Evolutionary conservation across 805 yeast species (phyloP).

Genomic region (Candida palmyrensis): DNA sequence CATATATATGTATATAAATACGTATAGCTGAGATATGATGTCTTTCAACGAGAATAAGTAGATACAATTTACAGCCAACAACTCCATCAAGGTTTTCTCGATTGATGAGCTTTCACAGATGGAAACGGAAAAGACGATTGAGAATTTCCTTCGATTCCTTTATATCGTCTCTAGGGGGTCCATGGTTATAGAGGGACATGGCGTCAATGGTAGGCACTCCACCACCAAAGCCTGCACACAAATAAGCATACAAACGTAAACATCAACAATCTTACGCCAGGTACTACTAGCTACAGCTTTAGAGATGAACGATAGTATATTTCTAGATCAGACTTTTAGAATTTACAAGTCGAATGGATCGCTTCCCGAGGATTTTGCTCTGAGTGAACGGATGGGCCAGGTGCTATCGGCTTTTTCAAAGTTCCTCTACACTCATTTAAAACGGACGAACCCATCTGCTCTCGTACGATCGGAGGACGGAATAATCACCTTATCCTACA

Average conservation of each 20-base stretch:
- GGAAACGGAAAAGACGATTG: too few relatives aligned
- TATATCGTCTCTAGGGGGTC: not conserved
- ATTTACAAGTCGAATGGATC: conserved; percentile 12
- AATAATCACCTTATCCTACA: conserved; percentile 4
- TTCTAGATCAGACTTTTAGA: conserved; percentile 14
- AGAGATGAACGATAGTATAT: conserved; percentile 3
- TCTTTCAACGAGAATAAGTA: too few relatives aligned
- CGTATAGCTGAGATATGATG: too few relatives aligned
- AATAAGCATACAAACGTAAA: not conserved
- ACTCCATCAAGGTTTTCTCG: too few relatives aligned
- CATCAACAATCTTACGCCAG: not conserved
- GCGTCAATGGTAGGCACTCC: conserved; percentile 1
- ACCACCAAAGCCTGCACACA: too few relatives aligned
- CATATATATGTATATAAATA: too few relatives aligned
- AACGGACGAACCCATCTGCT: conserved; percentile 4
- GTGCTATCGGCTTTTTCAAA: conserved; percentile 8
- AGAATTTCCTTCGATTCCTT: too few relatives aligned
- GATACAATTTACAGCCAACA: too few relatives aligned
- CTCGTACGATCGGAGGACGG: conserved; percentile 7
- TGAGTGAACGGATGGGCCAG: not conserved
- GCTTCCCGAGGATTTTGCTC: not conserved
- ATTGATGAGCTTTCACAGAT: too few relatives aligned
- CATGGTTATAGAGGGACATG: not conserved
- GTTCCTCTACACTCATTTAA: conserved; percentile 6
- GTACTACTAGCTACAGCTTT: not conserved